Conservation (phyloP, 371 early-diverging fungal species). For the Phascolomyces articulosus region DNA sequence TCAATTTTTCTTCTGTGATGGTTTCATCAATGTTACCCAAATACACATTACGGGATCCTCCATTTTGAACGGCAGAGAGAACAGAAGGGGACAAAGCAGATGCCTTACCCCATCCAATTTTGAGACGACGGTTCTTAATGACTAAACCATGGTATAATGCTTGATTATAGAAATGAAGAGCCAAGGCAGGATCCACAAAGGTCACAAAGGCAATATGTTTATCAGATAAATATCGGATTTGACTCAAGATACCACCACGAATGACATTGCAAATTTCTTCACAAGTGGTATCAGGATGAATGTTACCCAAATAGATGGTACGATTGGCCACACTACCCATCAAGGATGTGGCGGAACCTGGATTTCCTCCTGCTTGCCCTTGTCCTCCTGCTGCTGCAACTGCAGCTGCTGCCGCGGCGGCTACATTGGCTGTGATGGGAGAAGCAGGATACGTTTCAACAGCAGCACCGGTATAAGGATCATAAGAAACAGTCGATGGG, state of each 20-base stretch:
- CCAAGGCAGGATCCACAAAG: constrained; percentile 75
- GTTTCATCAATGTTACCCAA: constrained; percentile 68
- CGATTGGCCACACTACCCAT: constrained; percentile 52
- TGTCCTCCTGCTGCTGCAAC: constrained; percentile 16
- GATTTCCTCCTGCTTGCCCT: constrained; percentile 15
- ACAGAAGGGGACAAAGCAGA: constrained; percentile 59
- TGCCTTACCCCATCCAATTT: constrained; percentile 82
- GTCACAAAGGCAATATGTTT: constrained; percentile 85
- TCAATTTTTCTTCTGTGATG: constrained; percentile 64
- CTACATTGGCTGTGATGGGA: neutral
- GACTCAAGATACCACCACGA: constrained; percentile 82
- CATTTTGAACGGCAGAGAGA: constrained; percentile 60
- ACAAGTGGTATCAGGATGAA: constrained; percentile 72
- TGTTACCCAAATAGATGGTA: constrained; percentile 79
- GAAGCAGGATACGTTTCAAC: constrained; percentile 25
- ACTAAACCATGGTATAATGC: constrained; percentile 60
- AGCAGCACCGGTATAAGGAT: constrained; percentile 31
- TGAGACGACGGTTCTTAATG: constrained; percentile 71
- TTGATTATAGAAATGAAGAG: constrained; percentile 60
- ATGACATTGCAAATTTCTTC: constrained; percentile 86
- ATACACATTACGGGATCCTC: constrained; percentile 85
- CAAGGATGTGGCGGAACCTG: constrained; percentile 11
- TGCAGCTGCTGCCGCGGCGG: constrained; percentile 8
- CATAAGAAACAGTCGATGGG: constrained; percentile 25
- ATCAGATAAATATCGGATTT: constrained; percentile 72